Evolutionary conservation across 345 rosid genomes (phyloP).

Genomic region (Arabidopsis thaliana): DNA sequence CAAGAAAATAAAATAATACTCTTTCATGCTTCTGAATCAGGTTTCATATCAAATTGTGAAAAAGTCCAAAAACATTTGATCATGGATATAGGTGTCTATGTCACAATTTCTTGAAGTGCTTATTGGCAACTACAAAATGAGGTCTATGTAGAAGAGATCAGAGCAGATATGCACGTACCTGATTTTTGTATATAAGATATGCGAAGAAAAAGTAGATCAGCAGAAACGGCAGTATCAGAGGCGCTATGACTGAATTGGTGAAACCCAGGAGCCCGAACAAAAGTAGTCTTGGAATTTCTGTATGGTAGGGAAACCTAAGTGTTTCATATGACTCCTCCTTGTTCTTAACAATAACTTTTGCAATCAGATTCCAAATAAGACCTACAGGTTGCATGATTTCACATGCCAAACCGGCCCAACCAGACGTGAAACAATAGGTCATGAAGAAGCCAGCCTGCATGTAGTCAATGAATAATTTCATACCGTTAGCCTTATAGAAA

Average conservation of each 20-base stretch:
- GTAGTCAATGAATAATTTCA: conserved; percentile 23
- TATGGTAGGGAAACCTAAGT: conserved; percentile 77
- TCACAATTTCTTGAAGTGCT: conserved; percentile 11
- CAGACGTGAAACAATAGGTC: conserved; percentile 87
- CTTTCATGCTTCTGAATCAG: neutral
- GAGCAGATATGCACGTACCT: conserved; percentile 24
- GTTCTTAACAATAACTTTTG: conserved; percentile 52
- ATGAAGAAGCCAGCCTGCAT: conserved; percentile 92
- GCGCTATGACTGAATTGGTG: conserved; percentile 83
- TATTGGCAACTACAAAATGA: neutral
- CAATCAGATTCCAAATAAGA: conserved; percentile 58
- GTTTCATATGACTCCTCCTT: conserved; percentile 51
- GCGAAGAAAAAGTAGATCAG: conserved; percentile 74
- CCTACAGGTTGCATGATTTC: conserved; percentile 74
- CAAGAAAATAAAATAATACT: too few species aligned
- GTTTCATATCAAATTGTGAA: neutral
- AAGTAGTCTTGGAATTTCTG: conserved; percentile 82
- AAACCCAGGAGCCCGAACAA: conserved; percentile 87
- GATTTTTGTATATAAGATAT: conserved; percentile 79
- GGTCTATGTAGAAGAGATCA: conserved; percentile 21
- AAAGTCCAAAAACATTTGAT: neutral
- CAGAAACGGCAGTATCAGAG: conserved; percentile 79
- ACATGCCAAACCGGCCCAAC: conserved; percentile 83
- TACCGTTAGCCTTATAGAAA: neutral
- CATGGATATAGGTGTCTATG: neutral